Evolutionary conservation across 345 rosid genomes (phyloP).

Genomic region (Brassica nigra): DNA sequence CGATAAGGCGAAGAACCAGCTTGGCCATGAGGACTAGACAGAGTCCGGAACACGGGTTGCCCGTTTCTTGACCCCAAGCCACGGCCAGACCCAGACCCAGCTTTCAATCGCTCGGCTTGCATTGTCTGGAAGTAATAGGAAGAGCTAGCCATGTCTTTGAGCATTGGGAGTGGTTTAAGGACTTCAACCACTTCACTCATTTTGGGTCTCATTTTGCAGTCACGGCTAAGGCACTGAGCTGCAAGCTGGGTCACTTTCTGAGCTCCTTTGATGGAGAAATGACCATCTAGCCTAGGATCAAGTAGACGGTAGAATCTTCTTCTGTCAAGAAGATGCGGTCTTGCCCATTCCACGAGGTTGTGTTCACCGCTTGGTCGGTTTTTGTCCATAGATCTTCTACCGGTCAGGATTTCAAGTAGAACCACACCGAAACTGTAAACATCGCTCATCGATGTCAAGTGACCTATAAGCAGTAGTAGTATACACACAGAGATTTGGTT

Average conservation of each 20-base stretch:
- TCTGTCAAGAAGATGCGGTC: slow-evolving; percentile 74
- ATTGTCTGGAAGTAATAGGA: slow-evolving; percentile 73
- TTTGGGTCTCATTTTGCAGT: slow-evolving; percentile 79
- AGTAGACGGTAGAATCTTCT: slow-evolving; percentile 74
- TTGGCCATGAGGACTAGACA: slow-evolving; percentile 44
- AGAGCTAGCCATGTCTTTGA: slow-evolving; percentile 83
- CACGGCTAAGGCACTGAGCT: slow-evolving; percentile 76
- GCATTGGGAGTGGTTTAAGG: slow-evolving; percentile 71
- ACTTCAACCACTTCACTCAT: slow-evolving; percentile 85
- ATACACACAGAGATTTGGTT: too few species aligned
- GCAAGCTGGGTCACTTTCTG: slow-evolving; percentile 80
- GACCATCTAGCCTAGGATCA: slow-evolving; percentile 86
- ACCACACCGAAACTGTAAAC: slow-evolving; percentile 89
- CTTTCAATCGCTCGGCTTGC: slow-evolving; percentile 59
- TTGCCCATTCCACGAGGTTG: slow-evolving; percentile 87
- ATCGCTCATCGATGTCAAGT: slow-evolving; percentile 83
- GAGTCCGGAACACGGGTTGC: slow-evolving; percentile 38
- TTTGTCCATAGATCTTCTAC: slow-evolving; percentile 88
- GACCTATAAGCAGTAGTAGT: slow-evolving; percentile 47
- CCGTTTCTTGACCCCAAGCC: slow-evolving; percentile 43
- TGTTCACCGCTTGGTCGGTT: slow-evolving; percentile 81
- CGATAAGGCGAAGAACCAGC: slow-evolving; percentile 36
- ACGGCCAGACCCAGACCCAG: slow-evolving; percentile 38
- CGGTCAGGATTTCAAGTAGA: slow-evolving; percentile 76
- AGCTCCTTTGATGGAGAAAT: slow-evolving; percentile 78